A percentile compares a stretch with the other conserved stretches of the same genome.
phyloP scores from a whole-genome alignment of 225 moss, liverwort and hornwort species.

The Rhytidiadelphus loreus region DNA sequence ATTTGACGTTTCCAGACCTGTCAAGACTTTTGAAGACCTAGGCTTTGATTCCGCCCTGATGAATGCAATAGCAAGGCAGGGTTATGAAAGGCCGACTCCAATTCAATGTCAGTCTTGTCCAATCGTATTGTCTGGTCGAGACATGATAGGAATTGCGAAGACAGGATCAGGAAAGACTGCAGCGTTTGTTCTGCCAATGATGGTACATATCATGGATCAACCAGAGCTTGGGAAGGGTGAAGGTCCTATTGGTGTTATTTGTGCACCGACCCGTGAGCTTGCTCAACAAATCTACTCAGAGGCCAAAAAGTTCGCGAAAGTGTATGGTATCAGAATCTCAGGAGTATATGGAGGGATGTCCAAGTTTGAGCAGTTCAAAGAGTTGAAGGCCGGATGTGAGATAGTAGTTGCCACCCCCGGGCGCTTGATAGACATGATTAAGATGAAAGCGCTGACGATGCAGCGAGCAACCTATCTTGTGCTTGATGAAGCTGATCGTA shows the following conservation, averaged over 20 bases:
- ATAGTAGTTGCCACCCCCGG: constrained; percentile 95
- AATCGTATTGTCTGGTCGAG: constrained; percentile 73
- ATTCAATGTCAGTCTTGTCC: constrained; percentile 90
- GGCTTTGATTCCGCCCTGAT: constrained; percentile 64
- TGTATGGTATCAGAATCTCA: constrained; percentile 78
- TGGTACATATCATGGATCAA: constrained; percentile 96
- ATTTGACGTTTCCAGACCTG: constrained; percentile 69
- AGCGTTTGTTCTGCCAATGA: constrained; percentile 87
- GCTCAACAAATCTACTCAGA: constrained; percentile 91
- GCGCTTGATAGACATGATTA: constrained; percentile 94
- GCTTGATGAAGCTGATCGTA: constrained; percentile 94
- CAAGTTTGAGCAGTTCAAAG: constrained; percentile 97
- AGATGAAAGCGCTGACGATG: constrained; percentile 94
- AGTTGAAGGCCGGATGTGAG: constrained; percentile 96
- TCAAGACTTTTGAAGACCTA: constrained; percentile 69
- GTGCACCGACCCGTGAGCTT: constrained; percentile 94
- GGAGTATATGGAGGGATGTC: constrained; percentile 96
- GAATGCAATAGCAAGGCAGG: constrained; percentile 76
- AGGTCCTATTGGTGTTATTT: constrained; percentile 89
- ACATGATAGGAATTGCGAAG: constrained; percentile 96
- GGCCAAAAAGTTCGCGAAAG: constrained; percentile 82
- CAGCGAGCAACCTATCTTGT: constrained; percentile 72
- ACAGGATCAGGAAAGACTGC: constrained; percentile 98
- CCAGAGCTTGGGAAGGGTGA: constrained; percentile 79
- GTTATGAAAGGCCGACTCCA: constrained; percentile 80